Percentiles rank a stretch among this genome's conserved stretches.
These are phyloP conservation scores for Yamadazyma olivae DNA, from an alignment of 805 yeast species.

Conservation along the genomic window DNA sequence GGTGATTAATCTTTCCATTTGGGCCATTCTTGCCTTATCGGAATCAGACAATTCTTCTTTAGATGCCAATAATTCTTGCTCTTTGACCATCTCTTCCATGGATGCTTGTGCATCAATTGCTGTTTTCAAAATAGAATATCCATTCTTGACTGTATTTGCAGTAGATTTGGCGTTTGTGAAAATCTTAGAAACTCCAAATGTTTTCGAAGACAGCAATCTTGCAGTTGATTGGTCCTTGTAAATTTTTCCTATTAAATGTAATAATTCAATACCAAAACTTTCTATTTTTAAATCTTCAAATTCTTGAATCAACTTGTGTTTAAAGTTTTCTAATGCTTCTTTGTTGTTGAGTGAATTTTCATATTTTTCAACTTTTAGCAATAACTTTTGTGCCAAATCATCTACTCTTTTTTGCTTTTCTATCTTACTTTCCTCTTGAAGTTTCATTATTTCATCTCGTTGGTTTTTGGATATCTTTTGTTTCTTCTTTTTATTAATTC, in stretches of 20 bases:
- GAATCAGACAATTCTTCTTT: slow-evolving; percentile 34
- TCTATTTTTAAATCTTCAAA: slow-evolving; percentile 86
- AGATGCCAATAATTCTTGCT: slow-evolving; percentile 50
- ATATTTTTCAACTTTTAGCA: slow-evolving; percentile 45
- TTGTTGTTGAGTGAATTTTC: slow-evolving; percentile 59
- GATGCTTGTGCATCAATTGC: slow-evolving; percentile 87
- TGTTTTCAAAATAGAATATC: slow-evolving; percentile 74
- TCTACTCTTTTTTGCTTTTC: slow-evolving; percentile 48
- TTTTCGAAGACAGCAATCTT: slow-evolving; percentile 68
- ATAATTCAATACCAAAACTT: slow-evolving; percentile 88
- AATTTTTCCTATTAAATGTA: slow-evolving; percentile 78
- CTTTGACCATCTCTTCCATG: slow-evolving; percentile 63
- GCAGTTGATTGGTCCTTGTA: slow-evolving; percentile 76
- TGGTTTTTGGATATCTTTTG: slow-evolving; percentile 29
- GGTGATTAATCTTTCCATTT: slow-evolving; percentile 74
- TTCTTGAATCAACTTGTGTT: slow-evolving; percentile 53
- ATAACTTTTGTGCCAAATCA: slow-evolving; percentile 49
- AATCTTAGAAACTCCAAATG: slow-evolving; percentile 84
- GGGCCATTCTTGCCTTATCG: slow-evolving; percentile 45
- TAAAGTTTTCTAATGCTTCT: slow-evolving; percentile 58
- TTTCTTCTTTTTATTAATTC: slow-evolving; percentile 29
- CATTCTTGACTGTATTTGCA: slow-evolving; percentile 78
- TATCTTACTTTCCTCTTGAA: slow-evolving; percentile 54
- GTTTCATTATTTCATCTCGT: slow-evolving; percentile 48
- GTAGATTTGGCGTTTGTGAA: slow-evolving; percentile 79